phyloP scores from a whole-genome alignment of 164 flowering plant genomes.

The Stephania cephalantha region DNA sequence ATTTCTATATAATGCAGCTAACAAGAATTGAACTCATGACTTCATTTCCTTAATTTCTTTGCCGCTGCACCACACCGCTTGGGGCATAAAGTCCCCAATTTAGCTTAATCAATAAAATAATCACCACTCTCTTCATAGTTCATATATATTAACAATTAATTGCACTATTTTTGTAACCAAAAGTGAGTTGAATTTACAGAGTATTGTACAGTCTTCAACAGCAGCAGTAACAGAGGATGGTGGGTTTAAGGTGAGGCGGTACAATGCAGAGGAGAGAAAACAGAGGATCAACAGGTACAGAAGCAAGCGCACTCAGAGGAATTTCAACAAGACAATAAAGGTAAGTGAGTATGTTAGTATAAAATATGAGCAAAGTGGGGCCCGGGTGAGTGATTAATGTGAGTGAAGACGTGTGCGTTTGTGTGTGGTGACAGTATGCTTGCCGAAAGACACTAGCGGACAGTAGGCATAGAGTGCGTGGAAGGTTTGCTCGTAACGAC shows the following conservation, averaged over 20 bases:
- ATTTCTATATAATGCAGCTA: no score
- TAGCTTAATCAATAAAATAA: no score
- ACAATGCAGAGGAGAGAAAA: constrained; percentile 65
- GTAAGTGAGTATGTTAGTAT: constrained; percentile 22
- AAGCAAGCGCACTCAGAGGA: constrained; percentile 67
- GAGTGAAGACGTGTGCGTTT: background rate
- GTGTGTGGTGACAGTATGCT: constrained; percentile 44
- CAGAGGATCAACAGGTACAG: constrained; percentile 67
- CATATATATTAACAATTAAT: no score
- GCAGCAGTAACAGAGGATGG: constrained; percentile 33
- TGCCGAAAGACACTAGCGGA: constrained; percentile 87
- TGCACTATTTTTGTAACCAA: no score
- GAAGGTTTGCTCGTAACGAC: constrained; percentile 78
- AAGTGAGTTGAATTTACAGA: constrained; percentile 10
- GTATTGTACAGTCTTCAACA: background rate
- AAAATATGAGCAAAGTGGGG: background rate
- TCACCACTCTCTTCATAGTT: no score
- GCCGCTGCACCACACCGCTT: no score
- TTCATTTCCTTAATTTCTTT: no score
- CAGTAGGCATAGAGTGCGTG: constrained; percentile 76
- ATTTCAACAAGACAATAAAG: constrained; percentile 77
- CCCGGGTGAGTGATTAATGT: background rate
- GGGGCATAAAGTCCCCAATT: no score
- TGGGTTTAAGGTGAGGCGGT: constrained; percentile 47
- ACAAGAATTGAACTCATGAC: no score